Conservation (phyloP, 2,329 filamentous ascomycete genomes). For the Tolypocladium paradoxum region DNA sequence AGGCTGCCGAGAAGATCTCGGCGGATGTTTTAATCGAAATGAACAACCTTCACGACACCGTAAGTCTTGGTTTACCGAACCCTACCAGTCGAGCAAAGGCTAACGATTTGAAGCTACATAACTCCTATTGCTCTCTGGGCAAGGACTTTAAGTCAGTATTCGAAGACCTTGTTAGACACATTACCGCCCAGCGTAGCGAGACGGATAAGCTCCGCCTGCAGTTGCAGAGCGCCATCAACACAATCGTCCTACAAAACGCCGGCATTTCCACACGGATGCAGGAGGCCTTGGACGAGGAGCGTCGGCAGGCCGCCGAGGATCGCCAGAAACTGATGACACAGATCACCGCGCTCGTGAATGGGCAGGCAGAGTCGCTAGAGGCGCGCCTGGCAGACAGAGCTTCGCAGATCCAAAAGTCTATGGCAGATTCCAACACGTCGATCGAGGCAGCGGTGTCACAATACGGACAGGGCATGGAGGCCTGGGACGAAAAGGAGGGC, state of each 20-base stretch:
- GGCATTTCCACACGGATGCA: conserved; percentile 56
- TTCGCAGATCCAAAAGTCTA: conserved; percentile 48
- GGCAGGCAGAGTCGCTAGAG: conserved; percentile 65
- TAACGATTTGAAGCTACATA: conserved; percentile 49
- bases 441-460: conserved; percentile 55
- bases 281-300: conserved; percentile 65
- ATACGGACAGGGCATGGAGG: conserved; percentile 62
- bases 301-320: conserved; percentile 60
- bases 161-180: conserved; percentile 64
- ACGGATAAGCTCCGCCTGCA: conserved; percentile 62
- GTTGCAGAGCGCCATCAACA: conserved; percentile 57
- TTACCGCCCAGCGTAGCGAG: conserved; percentile 67
- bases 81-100: neutral
- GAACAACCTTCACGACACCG: conserved; percentile 63
- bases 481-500: conserved; percentile 60
- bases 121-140: conserved; percentile 73
- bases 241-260: conserved; percentile 57
- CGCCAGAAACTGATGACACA: conserved; percentile 63
- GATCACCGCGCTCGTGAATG: conserved; percentile 65
- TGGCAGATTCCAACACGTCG: conserved; percentile 49
- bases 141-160: conserved; percentile 81
- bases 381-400: conserved; percentile 56
- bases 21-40: conserved; percentile 83
- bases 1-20: conserved; percentile 78
- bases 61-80: conserved; percentile 21